phyloP scores from a whole-genome alignment of 139 green algal genomes.

The Chlamydomonas sp. region DNA sequence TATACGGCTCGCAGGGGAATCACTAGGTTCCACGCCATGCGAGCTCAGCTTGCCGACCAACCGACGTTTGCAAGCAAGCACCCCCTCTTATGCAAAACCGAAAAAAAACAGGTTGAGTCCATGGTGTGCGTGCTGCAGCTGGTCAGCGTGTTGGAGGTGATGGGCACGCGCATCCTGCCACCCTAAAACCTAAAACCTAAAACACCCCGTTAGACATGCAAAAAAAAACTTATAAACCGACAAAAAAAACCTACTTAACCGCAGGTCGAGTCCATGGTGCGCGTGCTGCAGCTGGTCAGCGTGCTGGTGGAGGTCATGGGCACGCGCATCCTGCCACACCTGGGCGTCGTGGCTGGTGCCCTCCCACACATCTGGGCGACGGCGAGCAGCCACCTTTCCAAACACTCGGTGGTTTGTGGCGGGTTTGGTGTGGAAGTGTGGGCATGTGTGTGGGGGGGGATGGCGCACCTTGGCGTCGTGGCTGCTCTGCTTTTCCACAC shows the following conservation, averaged over 20 bases:
- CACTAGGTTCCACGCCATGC: no score
- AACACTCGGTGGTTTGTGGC: no score
- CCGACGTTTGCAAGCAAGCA: no score
- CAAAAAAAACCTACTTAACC: slow-evolving; percentile 11
- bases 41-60: no score
- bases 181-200: no score
- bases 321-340: slow-evolving; percentile 44
- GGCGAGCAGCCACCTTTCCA: slow-evolving; percentile 13
- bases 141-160: slow-evolving; percentile 52
- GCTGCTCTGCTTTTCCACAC: no score
- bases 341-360: slow-evolving; percentile 47
- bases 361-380: slow-evolving; percentile 46
- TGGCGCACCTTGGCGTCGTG: no score
- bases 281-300: slow-evolving; percentile 64
- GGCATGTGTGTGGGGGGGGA: no score
- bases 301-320: slow-evolving; percentile 56
- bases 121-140: slow-evolving; percentile 70
- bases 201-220: not conserved
- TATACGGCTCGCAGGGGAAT: no score
- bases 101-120: slow-evolving; percentile 46
- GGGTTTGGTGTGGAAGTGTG: no score
- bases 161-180: slow-evolving; percentile 46
- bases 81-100: no score
- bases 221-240: not conserved
- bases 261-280: slow-evolving; percentile 74